These are phyloP conservation scores for Mycena vitilis DNA, from an alignment of 768 basidiomycete species.

Conservation along the genomic window DNA sequence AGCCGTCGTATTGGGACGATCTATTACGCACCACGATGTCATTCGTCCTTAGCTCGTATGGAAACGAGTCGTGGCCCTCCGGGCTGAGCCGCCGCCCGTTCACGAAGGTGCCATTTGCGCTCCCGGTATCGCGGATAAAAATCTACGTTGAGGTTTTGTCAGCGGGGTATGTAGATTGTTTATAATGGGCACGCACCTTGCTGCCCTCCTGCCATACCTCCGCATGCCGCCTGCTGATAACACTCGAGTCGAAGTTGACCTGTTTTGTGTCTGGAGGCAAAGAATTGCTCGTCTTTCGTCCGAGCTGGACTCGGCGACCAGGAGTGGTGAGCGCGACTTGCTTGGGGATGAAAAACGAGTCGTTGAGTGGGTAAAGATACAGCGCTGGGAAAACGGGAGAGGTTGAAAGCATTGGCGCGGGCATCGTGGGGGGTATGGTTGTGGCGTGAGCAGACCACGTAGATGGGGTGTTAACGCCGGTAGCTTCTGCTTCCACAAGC, in stretches of 20 bases:
- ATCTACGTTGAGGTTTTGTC: constrained; percentile 51
- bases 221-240: constrained; percentile 71
- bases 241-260: constrained; percentile 76
- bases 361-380: constrained; percentile 67
- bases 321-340: constrained; percentile 60
- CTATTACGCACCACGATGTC: constrained; percentile 62
- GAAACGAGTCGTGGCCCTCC: constrained; percentile 69
- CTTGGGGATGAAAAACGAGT: constrained; percentile 71
- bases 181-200: constrained; percentile 55
- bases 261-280: constrained; percentile 68
- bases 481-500: background rate
- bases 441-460: background rate
- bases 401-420: constrained; percentile 27
- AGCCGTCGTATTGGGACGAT: no score
- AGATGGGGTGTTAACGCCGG: background rate
- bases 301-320: constrained; percentile 62
- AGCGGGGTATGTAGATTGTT: no score
- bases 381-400: constrained; percentile 29
- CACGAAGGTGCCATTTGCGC: constrained; percentile 77
- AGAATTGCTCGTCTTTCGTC: constrained; percentile 69
- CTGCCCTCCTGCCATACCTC: constrained; percentile 75
- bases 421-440: constrained; percentile 11
- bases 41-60: constrained; percentile 72
- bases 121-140: constrained; percentile 75
- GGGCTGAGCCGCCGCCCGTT: constrained; percentile 70